phyloP scores from a whole-genome alignment of 176 grass and related monocot genomes.

The Musa acuminata region DNA sequence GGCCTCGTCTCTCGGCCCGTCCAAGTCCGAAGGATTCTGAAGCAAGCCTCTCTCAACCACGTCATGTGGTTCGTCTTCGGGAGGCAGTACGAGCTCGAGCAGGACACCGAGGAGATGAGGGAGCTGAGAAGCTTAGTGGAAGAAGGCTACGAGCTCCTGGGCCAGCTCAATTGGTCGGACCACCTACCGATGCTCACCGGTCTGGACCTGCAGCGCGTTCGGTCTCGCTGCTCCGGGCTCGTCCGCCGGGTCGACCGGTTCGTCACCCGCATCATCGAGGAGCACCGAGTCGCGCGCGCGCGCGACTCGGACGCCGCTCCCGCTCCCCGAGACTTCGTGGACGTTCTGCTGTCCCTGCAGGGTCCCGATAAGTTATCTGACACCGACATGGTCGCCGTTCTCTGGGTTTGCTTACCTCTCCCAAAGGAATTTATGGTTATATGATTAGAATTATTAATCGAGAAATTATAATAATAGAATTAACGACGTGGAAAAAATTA shows the following conservation, averaged over 20 bases:
- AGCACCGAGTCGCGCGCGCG: constrained; percentile 23
- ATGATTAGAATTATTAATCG: background rate
- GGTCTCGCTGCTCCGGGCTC: constrained; percentile 41
- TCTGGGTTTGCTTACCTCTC: constrained; percentile 39
- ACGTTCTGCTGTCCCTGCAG: constrained; percentile 59
- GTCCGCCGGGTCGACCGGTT: constrained; percentile 49
- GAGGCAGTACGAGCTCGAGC: constrained; percentile 28
- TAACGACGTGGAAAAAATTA: background rate
- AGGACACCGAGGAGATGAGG: constrained; percentile 26
- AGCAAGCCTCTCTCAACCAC: constrained; percentile 58
- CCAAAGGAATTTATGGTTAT: too few species aligned
- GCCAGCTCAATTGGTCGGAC: constrained; percentile 68
- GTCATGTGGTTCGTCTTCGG: constrained; percentile 78
- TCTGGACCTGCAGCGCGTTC: constrained; percentile 47
- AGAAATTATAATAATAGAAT: background rate
- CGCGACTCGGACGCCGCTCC: background rate
- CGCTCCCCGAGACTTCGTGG: constrained; percentile 40
- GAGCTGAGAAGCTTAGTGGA: constrained; percentile 62
- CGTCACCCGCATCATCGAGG: constrained; percentile 48
- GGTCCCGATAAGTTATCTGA: constrained; percentile 52
- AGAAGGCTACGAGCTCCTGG: constrained; percentile 62
- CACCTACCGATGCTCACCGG: constrained; percentile 40
- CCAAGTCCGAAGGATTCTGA: constrained; percentile 48
- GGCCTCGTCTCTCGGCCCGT: background rate
- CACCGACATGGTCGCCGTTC: constrained; percentile 61